Percentiles rank a stretch among this genome's conserved stretches.
These are phyloP conservation scores for Penicillium antarcticum DNA, from an alignment of 495 filamentous ascomycete species.

Conservation along the genomic window DNA sequence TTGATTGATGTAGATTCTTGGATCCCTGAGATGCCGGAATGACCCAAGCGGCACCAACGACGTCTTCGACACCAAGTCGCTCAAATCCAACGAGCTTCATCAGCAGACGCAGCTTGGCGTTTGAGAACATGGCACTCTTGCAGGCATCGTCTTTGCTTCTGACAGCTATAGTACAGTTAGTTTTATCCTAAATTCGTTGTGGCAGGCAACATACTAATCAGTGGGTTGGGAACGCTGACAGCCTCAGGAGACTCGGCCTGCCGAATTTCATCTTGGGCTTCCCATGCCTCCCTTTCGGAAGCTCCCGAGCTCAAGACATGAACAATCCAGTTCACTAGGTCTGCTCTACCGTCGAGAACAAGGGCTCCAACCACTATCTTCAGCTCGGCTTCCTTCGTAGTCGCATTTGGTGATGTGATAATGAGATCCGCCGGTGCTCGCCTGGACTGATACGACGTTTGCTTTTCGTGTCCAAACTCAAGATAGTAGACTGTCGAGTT, in stretches of 20 bases:
- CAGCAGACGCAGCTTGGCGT: conserved; percentile 84
- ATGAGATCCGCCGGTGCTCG: conserved; percentile 74
- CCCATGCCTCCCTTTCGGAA: conserved; percentile 76
- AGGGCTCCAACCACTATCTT: conserved; percentile 74
- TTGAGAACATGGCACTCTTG: conserved; percentile 76
- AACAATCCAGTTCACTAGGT: conserved; percentile 80
- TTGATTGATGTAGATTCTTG: conserved; percentile 56
- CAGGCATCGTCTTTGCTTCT: conserved; percentile 65
- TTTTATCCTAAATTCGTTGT: background rate
- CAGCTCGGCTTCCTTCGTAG: conserved; percentile 65
- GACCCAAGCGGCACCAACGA: conserved; percentile 74
- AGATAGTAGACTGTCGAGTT: conserved; percentile 78
- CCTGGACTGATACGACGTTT: conserved; percentile 54
- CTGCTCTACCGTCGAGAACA: conserved; percentile 68
- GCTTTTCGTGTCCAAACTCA: conserved; percentile 85
- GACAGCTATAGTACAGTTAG: conserved; percentile 47
- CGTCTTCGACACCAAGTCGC: conserved; percentile 63
- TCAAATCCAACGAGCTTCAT: conserved; percentile 74
- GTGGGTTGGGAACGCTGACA: conserved; percentile 33
- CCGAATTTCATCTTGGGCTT: conserved; percentile 61
- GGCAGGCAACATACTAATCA: conserved; percentile 36
- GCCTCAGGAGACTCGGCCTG: conserved; percentile 38
- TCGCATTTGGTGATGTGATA: conserved; percentile 60
- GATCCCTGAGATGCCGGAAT: conserved; percentile 65
- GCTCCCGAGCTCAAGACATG: conserved; percentile 62